Evolutionary conservation across 1,284 basidiomycete species (phyloP).

Genomic region (Cutaneotrichosporon sp.): DNA sequence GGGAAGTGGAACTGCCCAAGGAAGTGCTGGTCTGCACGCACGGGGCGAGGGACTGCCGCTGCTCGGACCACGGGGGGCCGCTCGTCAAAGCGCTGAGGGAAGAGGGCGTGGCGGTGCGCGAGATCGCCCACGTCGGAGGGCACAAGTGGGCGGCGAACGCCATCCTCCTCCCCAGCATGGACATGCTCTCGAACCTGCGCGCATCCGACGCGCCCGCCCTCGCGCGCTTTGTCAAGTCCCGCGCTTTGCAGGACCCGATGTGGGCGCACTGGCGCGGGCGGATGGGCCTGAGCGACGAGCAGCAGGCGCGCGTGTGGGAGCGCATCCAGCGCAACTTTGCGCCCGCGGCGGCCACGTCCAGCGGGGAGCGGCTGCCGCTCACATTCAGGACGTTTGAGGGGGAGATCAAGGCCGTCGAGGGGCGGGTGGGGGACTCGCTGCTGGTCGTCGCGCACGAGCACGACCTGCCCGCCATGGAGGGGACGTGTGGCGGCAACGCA

Average conservation of each 20-base stretch:
- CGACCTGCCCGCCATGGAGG: conserved; percentile 51
- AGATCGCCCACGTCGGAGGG: conserved; percentile 78
- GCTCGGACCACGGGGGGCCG: conserved; percentile 64
- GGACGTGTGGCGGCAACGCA: conserved; percentile 52
- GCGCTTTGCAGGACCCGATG: conserved; percentile 19
- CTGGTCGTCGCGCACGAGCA: conserved; percentile 46
- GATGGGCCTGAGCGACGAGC: conserved; percentile 67
- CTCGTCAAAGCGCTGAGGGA: conserved; percentile 46
- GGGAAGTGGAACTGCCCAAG: conserved; percentile 26
- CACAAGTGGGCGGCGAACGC: conserved; percentile 83
- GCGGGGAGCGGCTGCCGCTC: conserved; percentile 24
- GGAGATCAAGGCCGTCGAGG: conserved; percentile 32
- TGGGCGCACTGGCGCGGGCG: conserved; percentile 67
- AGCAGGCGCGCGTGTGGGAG: conserved; percentile 57
- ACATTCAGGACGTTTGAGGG: conserved; percentile 44
- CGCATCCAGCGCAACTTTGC: conserved; percentile 5
- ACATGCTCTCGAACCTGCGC: conserved; percentile 69
- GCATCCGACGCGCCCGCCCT: conserved; percentile 62
- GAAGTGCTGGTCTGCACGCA: conserved; percentile 73
- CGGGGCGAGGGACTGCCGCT: conserved; percentile 69
- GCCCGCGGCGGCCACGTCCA: background rate
- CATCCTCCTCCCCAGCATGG: conserved; percentile 70
- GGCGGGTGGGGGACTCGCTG: conserved; percentile 42
- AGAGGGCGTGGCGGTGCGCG: conserved; percentile 58
- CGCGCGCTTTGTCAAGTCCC: conserved; percentile 56